Evolutionary conservation across 768 basidiomycete genomes (phyloP).

Genomic region (Postia placenta): DNA sequence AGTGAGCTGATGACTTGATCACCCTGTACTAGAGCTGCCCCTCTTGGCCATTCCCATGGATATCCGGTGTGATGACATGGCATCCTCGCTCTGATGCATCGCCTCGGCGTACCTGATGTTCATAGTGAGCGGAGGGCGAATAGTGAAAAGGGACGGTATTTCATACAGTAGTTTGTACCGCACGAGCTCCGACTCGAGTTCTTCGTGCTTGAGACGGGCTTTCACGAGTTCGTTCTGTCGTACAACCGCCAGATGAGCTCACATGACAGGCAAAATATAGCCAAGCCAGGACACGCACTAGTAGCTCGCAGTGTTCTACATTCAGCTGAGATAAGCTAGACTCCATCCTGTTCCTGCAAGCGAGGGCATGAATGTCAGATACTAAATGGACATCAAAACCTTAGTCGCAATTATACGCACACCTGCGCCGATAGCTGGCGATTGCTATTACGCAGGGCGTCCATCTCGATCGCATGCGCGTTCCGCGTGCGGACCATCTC

Average conservation of each 20-base stretch:
- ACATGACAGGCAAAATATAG: slow-evolving; percentile 14
- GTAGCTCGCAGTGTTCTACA: slow-evolving; percentile 71
- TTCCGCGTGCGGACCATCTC: slow-evolving; percentile 73
- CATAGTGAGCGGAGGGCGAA: too few relatives aligned
- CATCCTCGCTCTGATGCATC: slow-evolving; percentile 47
- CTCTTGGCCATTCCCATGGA: slow-evolving; percentile 26
- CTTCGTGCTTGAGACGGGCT: slow-evolving; percentile 83
- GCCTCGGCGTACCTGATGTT: slow-evolving; percentile 50
- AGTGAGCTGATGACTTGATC: too few relatives aligned
- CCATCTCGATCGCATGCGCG: slow-evolving; percentile 80
- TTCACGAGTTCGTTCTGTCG: slow-evolving; percentile 87
- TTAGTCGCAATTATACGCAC: slow-evolving; percentile 48
- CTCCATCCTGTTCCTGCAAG: slow-evolving; percentile 72
- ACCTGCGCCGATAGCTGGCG: slow-evolving; percentile 70
- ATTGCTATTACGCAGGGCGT: slow-evolving; percentile 76
- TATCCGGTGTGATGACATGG: slow-evolving; percentile 37
- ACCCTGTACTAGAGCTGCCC: slow-evolving; percentile 19
- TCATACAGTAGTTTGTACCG: slow-evolving; percentile 87
- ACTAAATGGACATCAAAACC: too few relatives aligned
- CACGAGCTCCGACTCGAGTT: slow-evolving; percentile 90
- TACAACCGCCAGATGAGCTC: background rate
- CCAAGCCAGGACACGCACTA: slow-evolving; percentile 38
- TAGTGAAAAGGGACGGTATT: background rate
- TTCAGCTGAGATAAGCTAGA: slow-evolving; percentile 72
- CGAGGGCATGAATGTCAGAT: background rate